These are phyloP conservation scores for Mycosphaerelloides madeirae DNA, from an alignment of 2,329 filamentous ascomycete genomes.

Conservation along the genomic window DNA sequence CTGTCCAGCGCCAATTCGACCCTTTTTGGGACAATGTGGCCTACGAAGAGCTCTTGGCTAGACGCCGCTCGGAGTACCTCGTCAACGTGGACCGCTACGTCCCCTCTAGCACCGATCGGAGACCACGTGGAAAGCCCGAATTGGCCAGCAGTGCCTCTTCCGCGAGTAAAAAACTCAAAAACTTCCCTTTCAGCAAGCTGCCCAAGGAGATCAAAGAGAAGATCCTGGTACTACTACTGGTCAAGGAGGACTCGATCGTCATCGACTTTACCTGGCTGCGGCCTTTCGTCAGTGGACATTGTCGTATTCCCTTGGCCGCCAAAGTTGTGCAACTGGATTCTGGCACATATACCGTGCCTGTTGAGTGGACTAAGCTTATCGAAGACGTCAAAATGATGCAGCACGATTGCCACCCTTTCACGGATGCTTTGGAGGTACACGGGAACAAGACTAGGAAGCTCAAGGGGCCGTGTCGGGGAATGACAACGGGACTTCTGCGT, in stretches of 20 bases:
- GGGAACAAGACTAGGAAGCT: constrained; percentile 14
- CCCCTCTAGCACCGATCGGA: not conserved
- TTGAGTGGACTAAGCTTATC: constrained; percentile 9
- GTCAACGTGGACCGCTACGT: constrained; percentile 17
- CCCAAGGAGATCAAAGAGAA: constrained; percentile 12
- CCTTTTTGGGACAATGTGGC: constrained; percentile 8
- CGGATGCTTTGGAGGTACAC: constrained; percentile 14
- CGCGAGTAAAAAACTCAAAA: not conserved
- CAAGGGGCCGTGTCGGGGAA: constrained; percentile 10
- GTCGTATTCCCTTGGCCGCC: constrained; percentile 11
- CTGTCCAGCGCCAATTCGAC: constrained; percentile 16
- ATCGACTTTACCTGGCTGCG: constrained; percentile 22
- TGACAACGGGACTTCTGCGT: constrained; percentile 13
- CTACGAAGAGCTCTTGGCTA: constrained; percentile 13
- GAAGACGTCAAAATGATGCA: constrained; percentile 13
- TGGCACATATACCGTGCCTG: constrained; percentile 8
- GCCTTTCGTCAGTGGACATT: constrained; percentile 17
- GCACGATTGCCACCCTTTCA: constrained; percentile 14
- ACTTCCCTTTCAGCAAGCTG: constrained; percentile 13
- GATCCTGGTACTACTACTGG: constrained; percentile 14
- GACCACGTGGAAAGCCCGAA: not conserved
- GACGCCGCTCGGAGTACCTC: constrained; percentile 13
- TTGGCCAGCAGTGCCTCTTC: not conserved
- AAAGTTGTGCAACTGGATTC: constrained; percentile 2
- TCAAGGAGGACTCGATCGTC: constrained; percentile 9